Evolutionary conservation across 345 rosid species (phyloP).

Genomic region (Alliaria petiolata): DNA sequence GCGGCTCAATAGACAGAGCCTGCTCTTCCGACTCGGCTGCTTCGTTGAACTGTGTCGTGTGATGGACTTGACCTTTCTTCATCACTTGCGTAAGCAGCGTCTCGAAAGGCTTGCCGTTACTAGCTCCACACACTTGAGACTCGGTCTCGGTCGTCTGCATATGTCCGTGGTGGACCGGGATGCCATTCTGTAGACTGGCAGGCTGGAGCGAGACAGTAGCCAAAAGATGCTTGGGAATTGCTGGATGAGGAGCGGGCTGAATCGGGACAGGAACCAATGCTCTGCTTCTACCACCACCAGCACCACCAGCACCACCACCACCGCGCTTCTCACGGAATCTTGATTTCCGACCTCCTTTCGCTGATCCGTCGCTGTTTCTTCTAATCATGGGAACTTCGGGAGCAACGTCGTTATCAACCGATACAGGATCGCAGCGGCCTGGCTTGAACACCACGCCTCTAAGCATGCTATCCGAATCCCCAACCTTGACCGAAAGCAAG

Average conservation of each 20-base stretch:
- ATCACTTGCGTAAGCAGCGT: conserved; percentile 56
- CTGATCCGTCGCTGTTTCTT: conserved; percentile 44
- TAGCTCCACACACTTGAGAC: conserved; percentile 32
- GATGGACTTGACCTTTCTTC: conserved; percentile 41
- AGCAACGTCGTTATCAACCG: conserved; percentile 61
- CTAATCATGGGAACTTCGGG: conserved; percentile 70
- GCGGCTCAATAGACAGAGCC: conserved; percentile 64
- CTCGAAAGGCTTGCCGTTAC: conserved; percentile 47
- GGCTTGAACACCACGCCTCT: conserved; percentile 87
- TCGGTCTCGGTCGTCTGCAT: conserved; percentile 29
- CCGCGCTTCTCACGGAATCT: conserved; percentile 19
- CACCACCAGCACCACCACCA: conserved; percentile 10
- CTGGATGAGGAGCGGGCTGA: conserved; percentile 36
- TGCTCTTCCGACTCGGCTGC: conserved; percentile 41
- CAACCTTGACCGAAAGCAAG: conserved; percentile 65
- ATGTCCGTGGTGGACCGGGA: conserved; percentile 18
- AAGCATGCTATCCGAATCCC: conserved; percentile 48
- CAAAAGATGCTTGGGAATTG: conserved; percentile 36
- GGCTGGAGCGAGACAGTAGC: conserved; percentile 55
- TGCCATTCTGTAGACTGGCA: conserved; percentile 41
- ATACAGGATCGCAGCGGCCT: conserved; percentile 56
- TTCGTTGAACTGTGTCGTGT: conserved; percentile 34
- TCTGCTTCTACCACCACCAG: conserved; percentile 19
- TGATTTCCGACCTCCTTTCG: conserved; percentile 32
- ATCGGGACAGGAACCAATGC: conserved; percentile 26